Evolutionary conservation across 129 eudicot species (phyloP).

Genomic region (Flaveria ramosissima): DNA sequence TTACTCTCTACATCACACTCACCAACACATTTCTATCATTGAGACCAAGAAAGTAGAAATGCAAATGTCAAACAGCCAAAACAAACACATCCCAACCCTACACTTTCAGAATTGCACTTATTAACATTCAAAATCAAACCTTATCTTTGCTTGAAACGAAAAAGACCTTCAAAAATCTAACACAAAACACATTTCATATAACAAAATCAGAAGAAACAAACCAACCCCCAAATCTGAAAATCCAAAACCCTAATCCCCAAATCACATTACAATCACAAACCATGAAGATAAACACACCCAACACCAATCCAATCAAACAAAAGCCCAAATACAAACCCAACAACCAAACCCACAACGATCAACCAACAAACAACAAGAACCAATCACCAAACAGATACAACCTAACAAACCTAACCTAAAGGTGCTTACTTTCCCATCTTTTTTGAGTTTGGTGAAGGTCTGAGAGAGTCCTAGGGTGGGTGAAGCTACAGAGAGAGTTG

Average conservation of each 20-base stretch:
- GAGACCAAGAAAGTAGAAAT: background rate
- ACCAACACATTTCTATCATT: background rate
- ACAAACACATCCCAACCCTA: background rate
- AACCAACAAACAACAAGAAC: background rate
- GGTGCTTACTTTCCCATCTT: constrained; percentile 64
- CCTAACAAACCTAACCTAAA: background rate
- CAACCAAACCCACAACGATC: background rate
- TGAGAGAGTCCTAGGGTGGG: constrained; percentile 63
- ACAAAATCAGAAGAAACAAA: background rate
- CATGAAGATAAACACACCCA: background rate
- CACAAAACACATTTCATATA: background rate
- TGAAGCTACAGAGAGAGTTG: constrained; percentile 47
- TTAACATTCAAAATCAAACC: too few species aligned
- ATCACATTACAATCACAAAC: constrained; percentile 5
- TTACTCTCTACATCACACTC: background rate
- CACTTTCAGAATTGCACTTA: too few species aligned
- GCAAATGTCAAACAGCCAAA: background rate
- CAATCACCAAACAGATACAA: background rate
- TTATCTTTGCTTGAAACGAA: too few species aligned
- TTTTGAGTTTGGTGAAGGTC: constrained; percentile 67
- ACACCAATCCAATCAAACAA: constrained; percentile 6
- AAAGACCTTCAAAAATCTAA: too few species aligned
- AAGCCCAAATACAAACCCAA: background rate
- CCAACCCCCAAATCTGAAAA: background rate
- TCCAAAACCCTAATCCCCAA: background rate